Base-by-base conservation (phyloP, 441 rosid species). In the Eutrema salsugineum region DNA sequence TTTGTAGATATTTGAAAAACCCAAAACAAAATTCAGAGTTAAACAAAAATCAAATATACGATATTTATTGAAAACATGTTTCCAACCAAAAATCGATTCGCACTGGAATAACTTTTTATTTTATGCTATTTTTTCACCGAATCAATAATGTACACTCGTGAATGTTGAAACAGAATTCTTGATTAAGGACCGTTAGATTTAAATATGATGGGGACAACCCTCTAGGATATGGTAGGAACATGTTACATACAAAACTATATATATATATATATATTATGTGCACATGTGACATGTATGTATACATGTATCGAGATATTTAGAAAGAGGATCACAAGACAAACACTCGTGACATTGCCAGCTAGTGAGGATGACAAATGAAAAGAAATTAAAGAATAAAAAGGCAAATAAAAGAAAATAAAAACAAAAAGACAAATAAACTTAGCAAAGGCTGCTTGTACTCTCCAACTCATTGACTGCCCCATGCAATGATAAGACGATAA, bases 291-390 rank as follows among this genome's bases (percentile, higher is more conserved):
- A 42, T 64, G 57, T 76, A 70, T 64, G 50, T 57, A 68, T 64
- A 57, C 11, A 57, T 49, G 63, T 58, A 70, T 58, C 39, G 72
- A 70, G 76, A 77, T 70, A 77, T 77, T 71, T 77, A 65, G 63
- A 77, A 65, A 71, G 56, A 53, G 46, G 30, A 77, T 77, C 77
- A 72, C 77, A 72, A 57, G 80, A 77, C 80, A 77, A 67, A 77
- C 80, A 67, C 80, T 77, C 80, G 80, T 77, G 80, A 77, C 80
- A 77, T 40, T 77, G 80, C 80, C 80, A 77, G 80, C 80, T 77
- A 60, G 71, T 66, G 72, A 77, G 42, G 77, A 71, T 66, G 77
- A 72, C 77, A 77, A 72, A 77, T 66, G 77, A 77, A 51, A 62
- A 77, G 68, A 67, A 47, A 71, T 53, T 66, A 72, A 77, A 66